Evolutionary conservation across 1,284 basidiomycete genomes (phyloP).

Genomic region (Tranzscheliella williamsii): DNA sequence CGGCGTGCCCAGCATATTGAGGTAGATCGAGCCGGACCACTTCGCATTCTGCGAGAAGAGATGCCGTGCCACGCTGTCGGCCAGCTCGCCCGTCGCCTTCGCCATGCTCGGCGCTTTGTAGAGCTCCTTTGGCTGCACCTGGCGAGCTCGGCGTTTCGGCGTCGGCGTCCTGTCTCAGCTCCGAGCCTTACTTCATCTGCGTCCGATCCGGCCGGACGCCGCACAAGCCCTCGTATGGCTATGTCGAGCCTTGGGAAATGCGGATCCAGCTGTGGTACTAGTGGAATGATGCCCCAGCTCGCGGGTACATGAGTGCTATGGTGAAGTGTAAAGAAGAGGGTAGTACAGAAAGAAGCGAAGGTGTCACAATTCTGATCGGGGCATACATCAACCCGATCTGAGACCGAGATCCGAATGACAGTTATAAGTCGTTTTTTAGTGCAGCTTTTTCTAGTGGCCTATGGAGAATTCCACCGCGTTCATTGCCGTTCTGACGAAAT

Average conservation of each 20-base stretch:
- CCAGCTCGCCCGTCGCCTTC: not conserved
- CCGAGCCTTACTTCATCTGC: not conserved
- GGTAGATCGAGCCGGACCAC: conserved; percentile 15
- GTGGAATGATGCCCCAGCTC: no score
- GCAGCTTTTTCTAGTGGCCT: not conserved
- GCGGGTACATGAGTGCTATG: no score
- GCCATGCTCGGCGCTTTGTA: not conserved
- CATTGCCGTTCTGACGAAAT: conserved; percentile 8
- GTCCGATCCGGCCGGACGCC: no score
- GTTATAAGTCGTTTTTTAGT: no score
- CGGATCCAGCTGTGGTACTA: no score
- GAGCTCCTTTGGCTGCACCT: no score
- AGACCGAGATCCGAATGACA: not conserved
- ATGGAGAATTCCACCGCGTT: conserved; percentile 16
- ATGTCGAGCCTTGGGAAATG: no score
- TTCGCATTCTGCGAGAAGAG: conserved; percentile 5
- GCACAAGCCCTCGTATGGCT: no score
- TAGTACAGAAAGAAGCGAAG: not conserved
- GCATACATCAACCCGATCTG: no score
- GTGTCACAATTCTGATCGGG: not conserved
- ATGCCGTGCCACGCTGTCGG: not conserved
- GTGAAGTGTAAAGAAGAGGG: no score
- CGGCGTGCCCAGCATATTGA: conserved; percentile 12
- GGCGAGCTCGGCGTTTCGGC: no score
- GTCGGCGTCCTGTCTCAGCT: not conserved